These are phyloP conservation scores for Hypericum perforatum DNA, from an alignment of 345 rosid species.

Conservation along the genomic window DNA sequence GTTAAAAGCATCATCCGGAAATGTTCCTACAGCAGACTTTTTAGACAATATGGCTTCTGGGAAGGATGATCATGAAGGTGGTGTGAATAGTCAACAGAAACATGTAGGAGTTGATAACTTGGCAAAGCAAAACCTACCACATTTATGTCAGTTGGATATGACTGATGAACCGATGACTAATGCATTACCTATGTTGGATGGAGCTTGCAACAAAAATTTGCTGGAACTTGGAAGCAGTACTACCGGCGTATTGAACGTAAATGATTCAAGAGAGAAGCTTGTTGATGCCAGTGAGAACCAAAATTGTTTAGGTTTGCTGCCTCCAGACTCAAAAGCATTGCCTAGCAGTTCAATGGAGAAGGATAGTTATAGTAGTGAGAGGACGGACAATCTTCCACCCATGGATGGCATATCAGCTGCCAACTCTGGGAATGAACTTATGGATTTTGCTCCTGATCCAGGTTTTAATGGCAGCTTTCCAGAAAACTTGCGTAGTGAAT, in stretches of 20 bases:
- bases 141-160: neutral
- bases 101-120: too few species aligned
- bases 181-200: slow-evolving; percentile 16
- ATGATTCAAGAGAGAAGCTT: slow-evolving; percentile 24
- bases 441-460: slow-evolving; percentile 26
- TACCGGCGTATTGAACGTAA: slow-evolving; percentile 13
- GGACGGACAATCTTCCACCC: slow-evolving; percentile 19
- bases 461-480: slow-evolving; percentile 29
- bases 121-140: too few species aligned
- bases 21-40: too few species aligned
- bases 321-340: slow-evolving; percentile 16
- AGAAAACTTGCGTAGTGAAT: slow-evolving; percentile 21
- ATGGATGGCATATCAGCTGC: slow-evolving; percentile 26
- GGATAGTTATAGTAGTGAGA: slow-evolving; percentile 13
- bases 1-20: too few species aligned
- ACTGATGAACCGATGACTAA: slow-evolving; percentile 23
- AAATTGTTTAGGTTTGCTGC: slow-evolving; percentile 20
- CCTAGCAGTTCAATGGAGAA: slow-evolving; percentile 18
- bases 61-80: too few species aligned
- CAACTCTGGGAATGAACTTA: slow-evolving; percentile 26
- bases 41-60: too few species aligned
- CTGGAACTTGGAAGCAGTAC: slow-evolving; percentile 22
- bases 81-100: too few species aligned
- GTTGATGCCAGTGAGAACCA: slow-evolving; percentile 16
- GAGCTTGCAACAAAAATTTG: slow-evolving; percentile 14